Conservation (phyloP, 352 stramenopile species). For the Globisporangium viniferum region DNA sequence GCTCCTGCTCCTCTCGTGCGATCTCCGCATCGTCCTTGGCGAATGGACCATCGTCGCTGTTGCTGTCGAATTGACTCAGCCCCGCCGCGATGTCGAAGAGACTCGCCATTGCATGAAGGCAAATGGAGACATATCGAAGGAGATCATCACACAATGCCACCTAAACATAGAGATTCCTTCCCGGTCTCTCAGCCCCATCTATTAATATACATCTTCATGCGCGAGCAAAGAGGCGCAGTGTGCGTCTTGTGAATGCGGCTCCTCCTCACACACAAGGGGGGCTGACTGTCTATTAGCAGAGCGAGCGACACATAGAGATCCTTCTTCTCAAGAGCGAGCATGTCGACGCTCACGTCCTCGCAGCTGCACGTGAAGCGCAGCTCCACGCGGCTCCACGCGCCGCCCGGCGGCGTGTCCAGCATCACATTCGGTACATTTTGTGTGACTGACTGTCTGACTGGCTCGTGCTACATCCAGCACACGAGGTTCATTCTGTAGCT, state of each 20-base stretch:
- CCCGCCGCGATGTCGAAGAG: constrained; percentile 59
- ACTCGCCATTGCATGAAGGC: constrained; percentile 32
- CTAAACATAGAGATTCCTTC: no score
- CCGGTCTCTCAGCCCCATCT: no score
- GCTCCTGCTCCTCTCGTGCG: neutral
- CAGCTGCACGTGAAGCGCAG: constrained; percentile 75
- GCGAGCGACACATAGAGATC: no score
- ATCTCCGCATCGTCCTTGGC: neutral
- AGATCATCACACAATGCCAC: no score
- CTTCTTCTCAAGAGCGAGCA: constrained; percentile 15
- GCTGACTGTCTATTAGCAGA: no score
- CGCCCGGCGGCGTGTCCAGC: constrained; percentile 57
- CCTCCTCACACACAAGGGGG: no score
- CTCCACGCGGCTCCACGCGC: constrained; percentile 70
- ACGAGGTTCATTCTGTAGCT: neutral
- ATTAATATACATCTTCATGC: no score
- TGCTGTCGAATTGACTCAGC: constrained; percentile 40
- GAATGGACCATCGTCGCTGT: neutral
- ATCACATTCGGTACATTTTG: constrained; percentile 57
- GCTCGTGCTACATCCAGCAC: neutral
- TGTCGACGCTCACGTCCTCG: constrained; percentile 79
- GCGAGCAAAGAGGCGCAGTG: no score
- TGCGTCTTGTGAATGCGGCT: no score
- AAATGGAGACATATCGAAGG: no score
- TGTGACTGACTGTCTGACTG: neutral